Evolutionary conservation across 164 flowering plant species (phyloP).

Genomic region (Hamamelis virginiana): DNA sequence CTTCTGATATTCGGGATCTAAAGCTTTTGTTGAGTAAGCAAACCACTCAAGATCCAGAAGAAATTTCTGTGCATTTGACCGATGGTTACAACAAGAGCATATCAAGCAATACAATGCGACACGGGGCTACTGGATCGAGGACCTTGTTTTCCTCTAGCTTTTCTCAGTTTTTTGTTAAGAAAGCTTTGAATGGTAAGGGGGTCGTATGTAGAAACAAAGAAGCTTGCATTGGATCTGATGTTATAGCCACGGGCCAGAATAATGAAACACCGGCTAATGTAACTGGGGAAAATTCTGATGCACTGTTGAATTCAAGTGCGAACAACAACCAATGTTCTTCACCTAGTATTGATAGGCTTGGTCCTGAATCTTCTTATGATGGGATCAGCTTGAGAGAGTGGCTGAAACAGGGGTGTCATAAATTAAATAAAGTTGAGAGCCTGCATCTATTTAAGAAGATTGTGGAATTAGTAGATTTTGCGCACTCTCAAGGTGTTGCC

Average conservation of each 20-base stretch:
- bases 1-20: constrained; percentile 11
- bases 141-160: constrained; percentile 8
- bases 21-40: constrained; percentile 15
- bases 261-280: constrained; percentile 1
- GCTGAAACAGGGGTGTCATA: constrained; percentile 39
- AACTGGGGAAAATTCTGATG: not conserved
- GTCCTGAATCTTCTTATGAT: constrained; percentile 18
- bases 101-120: constrained; percentile 8
- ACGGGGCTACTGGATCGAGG: constrained; percentile 11
- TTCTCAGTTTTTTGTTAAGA: constrained; percentile 16
- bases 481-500: constrained; percentile 60
- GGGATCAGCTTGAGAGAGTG: constrained; percentile 63
- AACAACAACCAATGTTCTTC: constrained; percentile 8
- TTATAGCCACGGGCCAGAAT: constrained; percentile 6
- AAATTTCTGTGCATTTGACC: constrained; percentile 16
- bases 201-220: constrained; percentile 12
- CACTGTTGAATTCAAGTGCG: constrained; percentile 7
- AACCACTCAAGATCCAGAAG: constrained; percentile 10
- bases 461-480: constrained; percentile 63
- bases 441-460: constrained; percentile 58
- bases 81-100: constrained; percentile 15
- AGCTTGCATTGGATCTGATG: not conserved
- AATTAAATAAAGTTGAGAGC: constrained; percentile 43
- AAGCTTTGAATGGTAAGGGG: constrained; percentile 24
- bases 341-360: constrained; percentile 12